These are phyloP conservation scores for Tetrahymena malaccensis DNA, from an alignment of 73 alveolate genomes.

Conservation along the genomic window DNA sequence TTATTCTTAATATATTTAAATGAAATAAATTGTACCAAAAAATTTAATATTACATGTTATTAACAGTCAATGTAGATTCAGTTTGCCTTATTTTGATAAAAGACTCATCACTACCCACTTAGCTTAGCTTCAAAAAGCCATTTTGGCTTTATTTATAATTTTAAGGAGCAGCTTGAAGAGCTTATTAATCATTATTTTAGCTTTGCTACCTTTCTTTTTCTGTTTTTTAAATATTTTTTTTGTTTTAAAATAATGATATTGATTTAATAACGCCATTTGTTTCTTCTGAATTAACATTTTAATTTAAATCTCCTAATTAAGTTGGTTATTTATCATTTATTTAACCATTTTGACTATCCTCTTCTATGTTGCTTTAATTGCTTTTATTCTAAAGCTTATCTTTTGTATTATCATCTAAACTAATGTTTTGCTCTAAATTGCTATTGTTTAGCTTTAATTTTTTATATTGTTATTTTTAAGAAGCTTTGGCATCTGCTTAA, in stretches of 20 bases:
- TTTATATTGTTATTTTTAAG: neutral
- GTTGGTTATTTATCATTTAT: too few species aligned
- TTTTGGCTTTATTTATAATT: neutral
- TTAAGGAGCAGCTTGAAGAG: neutral
- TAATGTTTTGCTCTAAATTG: neutral
- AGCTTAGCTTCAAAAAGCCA: neutral
- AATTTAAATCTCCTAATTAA: too few species aligned
- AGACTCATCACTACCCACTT: neutral
- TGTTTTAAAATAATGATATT: too few species aligned
- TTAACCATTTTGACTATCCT: neutral
- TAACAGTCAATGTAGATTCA: neutral
- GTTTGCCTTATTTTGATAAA: neutral
- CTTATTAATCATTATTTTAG: neutral
- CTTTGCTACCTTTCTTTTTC: neutral
- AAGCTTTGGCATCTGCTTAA: neutral
- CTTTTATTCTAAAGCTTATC: too few species aligned
- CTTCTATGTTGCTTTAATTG: neutral
- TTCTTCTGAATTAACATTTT: neutral
- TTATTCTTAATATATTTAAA: neutral
- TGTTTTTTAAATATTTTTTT: too few species aligned
- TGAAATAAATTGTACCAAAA: neutral
- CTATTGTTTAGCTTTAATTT: neutral
- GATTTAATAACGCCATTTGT: neutral
- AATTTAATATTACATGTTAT: neutral
- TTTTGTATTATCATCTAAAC: neutral